Base-by-base conservation (phyloP, 345 rosid species). In the Syzygium aromaticum region DNA sequence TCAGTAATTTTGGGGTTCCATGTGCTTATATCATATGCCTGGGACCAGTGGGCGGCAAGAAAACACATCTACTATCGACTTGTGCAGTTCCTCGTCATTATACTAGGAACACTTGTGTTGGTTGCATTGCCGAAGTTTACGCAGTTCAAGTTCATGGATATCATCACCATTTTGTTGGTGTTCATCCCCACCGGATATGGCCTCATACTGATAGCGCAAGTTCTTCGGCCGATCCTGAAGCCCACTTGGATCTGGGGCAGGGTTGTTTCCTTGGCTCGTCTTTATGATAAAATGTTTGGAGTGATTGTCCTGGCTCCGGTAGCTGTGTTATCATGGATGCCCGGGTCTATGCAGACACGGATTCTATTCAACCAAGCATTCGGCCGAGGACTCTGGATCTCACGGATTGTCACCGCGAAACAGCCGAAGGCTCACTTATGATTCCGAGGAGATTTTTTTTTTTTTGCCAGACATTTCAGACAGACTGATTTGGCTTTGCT, bases 391-490 rank as follows among this genome's bases (percentile, higher is more conserved):
- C 87, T 85, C 33, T 51, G 64, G 51, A 61, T 85, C 13, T 21
- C 53, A 43, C 53, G 30, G 30, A 7, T 85, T 43, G 51, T n/a
- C 51, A 2, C 52, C 8, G n/a, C 77, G 52, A 84, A 15, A 40
- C 23, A n/a, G 14, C 4, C 27, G 17, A 61, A 61, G 67, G 33
- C 89, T 93, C 95, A 88, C 95, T 98, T 63, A 94, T 93, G 67
- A 61, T 61, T 61, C n/a, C 4, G 67, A n/a, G 67, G 33, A 61
- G 33, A 61, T 12, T 61, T 6, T 57, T 61, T 61, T 14, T 61
- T 57, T n/a, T 61, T 61, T 3, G 17, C 33, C 3, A 15, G 67
- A 61, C 67, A 61, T 61, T 61, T 61, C 67, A 28, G 8, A 14
- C n/a, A n/a, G n/a, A 61, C 67, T 61, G 67, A 61, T 13, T 61